A percentile compares a stretch with the other conserved stretches of the same genome.
These are phyloP conservation scores for Fusarium duplospermum DNA, from an alignment of 2,329 filamentous ascomycete genomes.

Conservation along the genomic window DNA sequence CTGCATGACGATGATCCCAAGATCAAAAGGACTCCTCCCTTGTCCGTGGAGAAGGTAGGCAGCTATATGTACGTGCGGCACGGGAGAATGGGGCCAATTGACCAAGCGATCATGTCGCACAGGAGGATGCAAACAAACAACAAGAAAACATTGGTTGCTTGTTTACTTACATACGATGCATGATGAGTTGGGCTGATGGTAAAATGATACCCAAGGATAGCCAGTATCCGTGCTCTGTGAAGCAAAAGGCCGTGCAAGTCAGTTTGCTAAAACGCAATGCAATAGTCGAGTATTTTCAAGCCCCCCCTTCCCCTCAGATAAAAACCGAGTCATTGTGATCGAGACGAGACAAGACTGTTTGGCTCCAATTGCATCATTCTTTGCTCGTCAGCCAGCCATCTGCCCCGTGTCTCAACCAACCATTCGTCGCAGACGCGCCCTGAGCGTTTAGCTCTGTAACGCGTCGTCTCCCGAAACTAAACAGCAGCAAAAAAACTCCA, in stretches of 20 bases:
- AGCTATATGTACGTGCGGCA: not conserved
- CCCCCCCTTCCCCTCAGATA: not conserved
- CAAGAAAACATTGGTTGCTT: constrained; percentile 28
- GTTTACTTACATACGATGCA: constrained; percentile 32
- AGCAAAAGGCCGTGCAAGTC: not conserved
- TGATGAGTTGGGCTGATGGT: constrained; percentile 30
- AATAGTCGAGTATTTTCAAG: not conserved
- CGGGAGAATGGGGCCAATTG: not conserved
- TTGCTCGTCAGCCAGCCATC: constrained; percentile 25
- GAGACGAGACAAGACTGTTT: not conserved
- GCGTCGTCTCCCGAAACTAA: constrained; percentile 27
- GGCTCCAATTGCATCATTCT: constrained; percentile 11
- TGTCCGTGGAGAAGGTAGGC: not conserved
- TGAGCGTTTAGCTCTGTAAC: constrained; percentile 18
- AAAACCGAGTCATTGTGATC: not conserved
- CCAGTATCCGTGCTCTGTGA: not conserved
- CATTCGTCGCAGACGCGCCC: constrained; percentile 20
- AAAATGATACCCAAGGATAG: constrained; percentile 4
- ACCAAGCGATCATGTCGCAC: not conserved
- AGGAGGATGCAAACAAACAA: constrained; percentile 19
- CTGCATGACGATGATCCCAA: constrained; percentile 6
- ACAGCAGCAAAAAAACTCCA: constrained; percentile 10
- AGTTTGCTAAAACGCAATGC: not conserved
- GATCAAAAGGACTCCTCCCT: not conserved
- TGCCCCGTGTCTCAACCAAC: constrained; percentile 15